A percentile compares a stretch with the other conserved stretches of the same genome.
Evolutionary conservation across 768 basidiomycete genomes (phyloP).

Genomic region (Neoboletus subvelutipes): DNA sequence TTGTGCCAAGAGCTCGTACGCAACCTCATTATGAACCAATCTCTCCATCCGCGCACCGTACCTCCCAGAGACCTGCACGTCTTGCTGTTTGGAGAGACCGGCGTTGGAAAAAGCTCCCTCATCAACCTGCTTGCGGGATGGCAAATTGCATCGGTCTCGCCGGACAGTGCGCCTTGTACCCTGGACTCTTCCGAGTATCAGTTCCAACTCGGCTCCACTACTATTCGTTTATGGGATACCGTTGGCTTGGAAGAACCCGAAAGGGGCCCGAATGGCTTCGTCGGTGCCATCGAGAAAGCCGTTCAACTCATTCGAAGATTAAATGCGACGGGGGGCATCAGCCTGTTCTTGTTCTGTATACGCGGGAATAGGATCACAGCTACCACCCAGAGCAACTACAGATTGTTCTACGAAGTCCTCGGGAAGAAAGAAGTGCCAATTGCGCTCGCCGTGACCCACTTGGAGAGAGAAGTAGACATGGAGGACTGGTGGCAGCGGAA

Average conservation of each 20-base stretch:
- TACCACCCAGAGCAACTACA: constrained; percentile 26
- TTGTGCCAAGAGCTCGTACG: constrained; percentile 20
- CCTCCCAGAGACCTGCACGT: constrained; percentile 31
- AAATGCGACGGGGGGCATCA: constrained; percentile 34
- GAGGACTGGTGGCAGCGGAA: constrained; percentile 36
- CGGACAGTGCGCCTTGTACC: constrained; percentile 34
- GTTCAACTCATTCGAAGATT: constrained; percentile 35
- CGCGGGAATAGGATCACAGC: constrained; percentile 37
- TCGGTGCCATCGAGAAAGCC: constrained; percentile 32
- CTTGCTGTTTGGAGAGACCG: constrained; percentile 41
- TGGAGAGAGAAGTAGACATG: constrained; percentile 36
- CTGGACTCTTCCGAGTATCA: constrained; percentile 29
- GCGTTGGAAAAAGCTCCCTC: constrained; percentile 26
- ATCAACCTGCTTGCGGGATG: constrained; percentile 30
- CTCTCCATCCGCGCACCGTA: constrained; percentile 17
- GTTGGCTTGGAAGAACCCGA: constrained; percentile 34
- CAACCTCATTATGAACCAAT: constrained; percentile 13
- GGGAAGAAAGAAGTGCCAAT: constrained; percentile 38
- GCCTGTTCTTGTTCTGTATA: constrained; percentile 42
- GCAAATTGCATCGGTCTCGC: constrained; percentile 24
- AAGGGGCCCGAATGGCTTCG: constrained; percentile 16
- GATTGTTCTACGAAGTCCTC: constrained; percentile 26
- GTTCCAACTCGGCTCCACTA: constrained; percentile 22
- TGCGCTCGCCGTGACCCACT: constrained; percentile 39
- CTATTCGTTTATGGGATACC: constrained; percentile 34